Evolutionary conservation across 345 rosid species (phyloP).

Genomic region (Arabidopsis suecica): DNA sequence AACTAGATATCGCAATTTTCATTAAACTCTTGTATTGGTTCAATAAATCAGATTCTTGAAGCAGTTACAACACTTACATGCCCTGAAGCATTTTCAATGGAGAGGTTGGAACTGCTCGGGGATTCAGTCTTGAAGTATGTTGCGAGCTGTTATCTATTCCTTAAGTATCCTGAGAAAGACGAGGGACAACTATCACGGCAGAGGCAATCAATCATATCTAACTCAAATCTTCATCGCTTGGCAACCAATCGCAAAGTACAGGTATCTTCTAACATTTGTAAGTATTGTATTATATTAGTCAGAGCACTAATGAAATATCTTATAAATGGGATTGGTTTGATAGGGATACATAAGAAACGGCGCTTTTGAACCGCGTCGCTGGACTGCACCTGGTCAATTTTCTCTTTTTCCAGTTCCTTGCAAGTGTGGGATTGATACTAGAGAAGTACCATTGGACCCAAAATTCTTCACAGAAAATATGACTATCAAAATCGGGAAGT

Average conservation of each 20-base stretch:
- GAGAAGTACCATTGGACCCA: constrained; percentile 74
- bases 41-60: constrained; percentile 68
- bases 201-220: constrained; percentile 59
- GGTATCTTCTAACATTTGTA: constrained; percentile 49
- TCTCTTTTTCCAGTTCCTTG: constrained; percentile 64
- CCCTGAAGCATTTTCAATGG: constrained; percentile 84
- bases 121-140: constrained; percentile 90
- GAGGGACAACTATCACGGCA: constrained; percentile 69
- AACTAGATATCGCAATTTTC: constrained; percentile 5
- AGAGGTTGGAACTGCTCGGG: constrained; percentile 95
- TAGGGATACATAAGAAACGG: constrained; percentile 79
- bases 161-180: constrained; percentile 64
- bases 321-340: constrained; percentile 22
- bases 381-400: constrained; percentile 90
- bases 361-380: constrained; percentile 86
- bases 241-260: constrained; percentile 70
- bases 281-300: constrained; percentile 15
- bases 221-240: constrained; percentile 66
- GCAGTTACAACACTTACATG: constrained; percentile 78
- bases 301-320: background rate
- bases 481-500: constrained; percentile 57
- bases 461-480: constrained; percentile 60
- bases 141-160: constrained; percentile 73
- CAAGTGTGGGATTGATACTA: constrained; percentile 63
- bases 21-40: constrained; percentile 10